Evolutionary conservation across 78 protist genomes (phyloP).

Genomic region (Dictyostelium brefeldianum): DNA sequence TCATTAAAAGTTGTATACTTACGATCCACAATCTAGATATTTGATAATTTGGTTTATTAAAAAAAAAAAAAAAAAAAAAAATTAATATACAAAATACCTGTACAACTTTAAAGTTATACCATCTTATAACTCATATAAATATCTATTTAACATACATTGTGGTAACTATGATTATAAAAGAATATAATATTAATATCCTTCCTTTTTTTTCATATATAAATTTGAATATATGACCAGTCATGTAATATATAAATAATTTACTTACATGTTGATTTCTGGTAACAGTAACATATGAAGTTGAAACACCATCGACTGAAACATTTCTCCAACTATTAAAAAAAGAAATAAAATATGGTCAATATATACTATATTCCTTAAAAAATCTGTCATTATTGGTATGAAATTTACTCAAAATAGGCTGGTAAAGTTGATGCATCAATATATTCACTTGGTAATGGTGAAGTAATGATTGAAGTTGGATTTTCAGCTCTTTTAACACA

Average conservation of each 20-base stretch:
- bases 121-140: neutral
- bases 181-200: no score
- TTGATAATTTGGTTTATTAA: neutral
- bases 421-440: slow-evolving; percentile 8
- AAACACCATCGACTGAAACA: neutral
- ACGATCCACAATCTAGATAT: neutral
- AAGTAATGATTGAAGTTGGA: neutral
- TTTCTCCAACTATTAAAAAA: slow-evolving; percentile 45
- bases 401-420: slow-evolving; percentile 7
- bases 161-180: slow-evolving; percentile 11
- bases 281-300: slow-evolving; percentile 6
- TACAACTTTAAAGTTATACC: no score
- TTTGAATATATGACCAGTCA: neutral
- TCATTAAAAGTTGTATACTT: no score
- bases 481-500: slow-evolving; percentile 44
- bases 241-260: neutral
- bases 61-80: neutral
- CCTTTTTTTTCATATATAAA: neutral
- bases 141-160: slow-evolving; percentile 25
- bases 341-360: no score
- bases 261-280: slow-evolving; percentile 69
- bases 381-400: neutral
- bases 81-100: neutral
- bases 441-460: slow-evolving; percentile 66
- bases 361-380: neutral